These are phyloP conservation scores for Aspergillus phoenicis DNA, from an alignment of 2,329 filamentous ascomycete genomes.

Conservation along the genomic window DNA sequence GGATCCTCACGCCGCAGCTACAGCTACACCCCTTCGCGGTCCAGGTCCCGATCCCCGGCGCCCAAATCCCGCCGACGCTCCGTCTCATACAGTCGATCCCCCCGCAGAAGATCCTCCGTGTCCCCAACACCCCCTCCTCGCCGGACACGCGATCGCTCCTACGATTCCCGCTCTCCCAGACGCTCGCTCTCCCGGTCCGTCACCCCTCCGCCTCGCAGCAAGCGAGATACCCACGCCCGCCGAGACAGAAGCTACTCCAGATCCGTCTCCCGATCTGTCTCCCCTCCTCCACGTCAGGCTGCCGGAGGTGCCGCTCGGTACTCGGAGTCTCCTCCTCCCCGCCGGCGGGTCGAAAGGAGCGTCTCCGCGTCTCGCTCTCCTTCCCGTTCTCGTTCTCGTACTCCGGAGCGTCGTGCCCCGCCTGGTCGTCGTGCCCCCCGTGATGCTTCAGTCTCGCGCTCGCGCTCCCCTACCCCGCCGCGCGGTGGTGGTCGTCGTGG, in stretches of 20 bases:
- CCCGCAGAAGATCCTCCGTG: conserved; percentile 20
- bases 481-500: conserved; percentile 4
- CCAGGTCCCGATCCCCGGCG: conserved; percentile 40
- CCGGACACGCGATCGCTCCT: conserved; percentile 30
- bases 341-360: conserved; percentile 24
- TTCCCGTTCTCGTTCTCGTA: conserved; percentile 32
- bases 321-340: conserved; percentile 35
- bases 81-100: conserved; percentile 38
- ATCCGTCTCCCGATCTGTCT: conserved; percentile 35
- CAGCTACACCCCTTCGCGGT: conserved; percentile 41
- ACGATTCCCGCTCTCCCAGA: conserved; percentile 29
- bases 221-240: conserved; percentile 21
- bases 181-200: conserved; percentile 39
- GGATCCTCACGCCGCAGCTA: conserved; percentile 35
- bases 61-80: conserved; percentile 34
- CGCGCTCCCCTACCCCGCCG: conserved; percentile 30
- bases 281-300: conserved; percentile 30
- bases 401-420: conserved; percentile 24
- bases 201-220: conserved; percentile 31
- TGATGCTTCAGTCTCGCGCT: conserved; percentile 28
- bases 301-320: conserved; percentile 20
- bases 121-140: conserved; percentile 33
- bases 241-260: conserved; percentile 35
- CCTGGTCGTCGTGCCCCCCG: conserved; percentile 25
- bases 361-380: conserved; percentile 30